A percentile compares a stretch with the other conserved stretches of the same genome.
phyloP scores from a whole-genome alignment of 805 yeast genomes.

The Candida oleophila region DNA sequence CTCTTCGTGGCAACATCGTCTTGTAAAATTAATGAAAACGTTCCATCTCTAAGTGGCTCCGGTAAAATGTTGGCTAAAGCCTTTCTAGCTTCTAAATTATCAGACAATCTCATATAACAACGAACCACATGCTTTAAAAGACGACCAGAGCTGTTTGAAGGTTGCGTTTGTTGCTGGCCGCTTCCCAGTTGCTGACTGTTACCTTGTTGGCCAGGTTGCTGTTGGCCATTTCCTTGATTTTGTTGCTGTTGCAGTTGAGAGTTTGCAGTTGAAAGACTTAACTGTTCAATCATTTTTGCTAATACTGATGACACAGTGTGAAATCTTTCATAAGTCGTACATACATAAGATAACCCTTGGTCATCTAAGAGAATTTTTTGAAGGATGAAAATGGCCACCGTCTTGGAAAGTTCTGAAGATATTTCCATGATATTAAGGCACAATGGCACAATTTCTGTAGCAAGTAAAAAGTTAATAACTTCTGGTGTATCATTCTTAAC shows the following conservation, averaged over 20 bases:
- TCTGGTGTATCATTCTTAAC: conserved; percentile 96
- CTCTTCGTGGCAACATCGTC: conserved; percentile 89
- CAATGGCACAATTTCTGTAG: conserved; percentile 96
- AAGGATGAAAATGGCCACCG: conserved; percentile 94
- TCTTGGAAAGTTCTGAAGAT: conserved; percentile 88
- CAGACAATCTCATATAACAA: conserved; percentile 87
- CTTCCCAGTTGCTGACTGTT: neutral
- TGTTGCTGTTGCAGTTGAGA: conserved; percentile 40
- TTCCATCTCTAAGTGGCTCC: conserved; percentile 81
- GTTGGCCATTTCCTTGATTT: neutral
- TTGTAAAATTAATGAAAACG: conserved; percentile 72
- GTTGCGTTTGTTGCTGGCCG: conserved; percentile 13
- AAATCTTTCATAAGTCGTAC: conserved; percentile 93
- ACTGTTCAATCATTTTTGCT: conserved; percentile 83
- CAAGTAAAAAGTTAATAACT: conserved; percentile 83
- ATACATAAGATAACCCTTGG: conserved; percentile 84
- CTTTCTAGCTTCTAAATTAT: conserved; percentile 85
- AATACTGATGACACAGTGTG: conserved; percentile 91
- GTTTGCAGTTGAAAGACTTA: conserved; percentile 44
- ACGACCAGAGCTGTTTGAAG: conserved; percentile 63
- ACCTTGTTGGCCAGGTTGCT: conserved; percentile 1
- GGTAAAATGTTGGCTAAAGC: conserved; percentile 83
- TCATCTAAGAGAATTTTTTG: conserved; percentile 92
- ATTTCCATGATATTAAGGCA: conserved; percentile 95
- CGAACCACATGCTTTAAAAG: conserved; percentile 89